These are phyloP conservation scores for Diaporthe destruens DNA, from an alignment of 2,329 filamentous ascomycete species.

Conservation along the genomic window DNA sequence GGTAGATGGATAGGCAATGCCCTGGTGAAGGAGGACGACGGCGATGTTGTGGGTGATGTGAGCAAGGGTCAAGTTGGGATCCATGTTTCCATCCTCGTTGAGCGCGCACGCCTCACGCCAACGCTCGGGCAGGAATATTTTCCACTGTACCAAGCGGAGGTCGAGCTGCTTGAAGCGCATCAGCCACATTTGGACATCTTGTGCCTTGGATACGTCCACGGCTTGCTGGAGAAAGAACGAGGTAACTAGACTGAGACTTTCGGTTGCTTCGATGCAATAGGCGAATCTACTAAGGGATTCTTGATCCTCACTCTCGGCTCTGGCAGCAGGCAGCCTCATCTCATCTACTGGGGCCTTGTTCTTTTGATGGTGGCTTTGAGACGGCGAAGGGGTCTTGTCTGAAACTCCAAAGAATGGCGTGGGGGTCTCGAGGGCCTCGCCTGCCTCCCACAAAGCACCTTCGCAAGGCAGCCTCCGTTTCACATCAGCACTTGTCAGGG, in stretches of 20 bases:
- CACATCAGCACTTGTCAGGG: slow-evolving; percentile 53
- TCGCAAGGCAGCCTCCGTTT: slow-evolving; percentile 55
- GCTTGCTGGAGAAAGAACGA: slow-evolving; percentile 58
- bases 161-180: slow-evolving; percentile 61
- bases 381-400: neutral
- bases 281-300: slow-evolving; percentile 54
- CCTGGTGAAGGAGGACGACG: slow-evolving; percentile 57
- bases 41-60: slow-evolving; percentile 59
- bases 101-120: slow-evolving; percentile 57
- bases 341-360: neutral
- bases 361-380: neutral
- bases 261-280: slow-evolving; percentile 60
- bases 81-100: slow-evolving; percentile 55
- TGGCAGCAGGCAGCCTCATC: slow-evolving; percentile 3
- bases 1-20: slow-evolving; percentile 54
- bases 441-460: slow-evolving; percentile 54
- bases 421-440: slow-evolving; percentile 51
- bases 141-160: slow-evolving; percentile 59
- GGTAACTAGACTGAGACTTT: slow-evolving; percentile 57
- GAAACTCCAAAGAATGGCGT: slow-evolving; percentile 57
- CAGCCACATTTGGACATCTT: slow-evolving; percentile 56
- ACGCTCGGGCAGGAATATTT: slow-evolving; percentile 57
- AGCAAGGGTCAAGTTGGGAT: slow-evolving; percentile 58
- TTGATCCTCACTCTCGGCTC: slow-evolving; percentile 22
- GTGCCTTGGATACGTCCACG: slow-evolving; percentile 52